Evolutionary conservation across 306 rosid species (phyloP).

Genomic region (Cyamopsis tetragonoloba): DNA sequence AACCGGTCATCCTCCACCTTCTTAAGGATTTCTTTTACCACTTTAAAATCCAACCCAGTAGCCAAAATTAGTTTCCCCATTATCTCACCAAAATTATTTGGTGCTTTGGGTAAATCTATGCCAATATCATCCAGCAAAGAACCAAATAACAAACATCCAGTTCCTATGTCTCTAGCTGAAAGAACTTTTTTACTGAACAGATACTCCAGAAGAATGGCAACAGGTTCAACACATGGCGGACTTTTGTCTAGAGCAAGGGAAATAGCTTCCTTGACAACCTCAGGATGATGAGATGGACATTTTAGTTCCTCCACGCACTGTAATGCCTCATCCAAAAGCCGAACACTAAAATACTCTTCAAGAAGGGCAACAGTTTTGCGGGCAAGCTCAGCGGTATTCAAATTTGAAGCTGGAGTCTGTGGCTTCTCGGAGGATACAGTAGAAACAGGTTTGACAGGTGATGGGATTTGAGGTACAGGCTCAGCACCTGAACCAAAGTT

Average conservation of each 20-base stretch:
- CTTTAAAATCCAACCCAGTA: conserved; percentile 72
- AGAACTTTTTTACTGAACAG: conserved; percentile 51
- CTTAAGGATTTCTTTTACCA: conserved; percentile 57
- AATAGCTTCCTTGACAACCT: conserved; percentile 90
- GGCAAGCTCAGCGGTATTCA: conserved; percentile 44
- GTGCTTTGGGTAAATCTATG: conserved; percentile 86
- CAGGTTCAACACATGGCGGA: conserved; percentile 62
- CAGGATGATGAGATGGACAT: conserved; percentile 69
- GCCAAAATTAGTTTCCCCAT: conserved; percentile 55
- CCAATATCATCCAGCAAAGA: conserved; percentile 61
- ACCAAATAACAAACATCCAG: conserved; percentile 75
- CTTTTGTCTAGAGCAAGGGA: conserved; percentile 70
- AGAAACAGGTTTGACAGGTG: conserved; percentile 43
- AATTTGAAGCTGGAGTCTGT: conserved; percentile 43
- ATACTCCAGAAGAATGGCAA: conserved; percentile 59
- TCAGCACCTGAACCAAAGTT: conserved; percentile 35
- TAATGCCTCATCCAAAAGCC: conserved; percentile 76
- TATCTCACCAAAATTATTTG: conserved; percentile 76
- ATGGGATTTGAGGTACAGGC: conserved; percentile 43
- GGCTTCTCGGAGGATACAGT: conserved; percentile 46
- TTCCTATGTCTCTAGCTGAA: conserved; percentile 51
- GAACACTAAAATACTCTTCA: conserved; percentile 73
- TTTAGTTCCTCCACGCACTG: conserved; percentile 86
- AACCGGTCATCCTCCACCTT: conserved; percentile 58
- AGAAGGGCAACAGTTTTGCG: conserved; percentile 66